Evolutionary conservation across 2,329 filamentous ascomycete species (phyloP).

Genomic region (Diaporthe citrichinensis): DNA sequence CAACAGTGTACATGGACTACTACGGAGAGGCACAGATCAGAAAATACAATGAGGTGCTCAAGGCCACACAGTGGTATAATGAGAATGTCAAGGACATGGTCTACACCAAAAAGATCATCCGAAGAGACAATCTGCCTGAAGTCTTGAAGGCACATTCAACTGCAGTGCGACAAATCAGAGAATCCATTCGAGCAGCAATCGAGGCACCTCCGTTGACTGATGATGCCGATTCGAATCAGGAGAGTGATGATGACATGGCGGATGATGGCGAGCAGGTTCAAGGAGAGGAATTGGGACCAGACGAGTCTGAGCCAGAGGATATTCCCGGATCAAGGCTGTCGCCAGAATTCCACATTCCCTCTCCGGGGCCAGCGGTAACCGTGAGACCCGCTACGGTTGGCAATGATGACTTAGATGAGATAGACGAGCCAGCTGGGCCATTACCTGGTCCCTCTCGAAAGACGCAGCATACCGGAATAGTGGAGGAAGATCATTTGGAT

Average conservation of each 20-base stretch:
- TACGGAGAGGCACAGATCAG: conserved; percentile 47
- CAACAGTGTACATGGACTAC: conserved; percentile 50
- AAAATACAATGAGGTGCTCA: conserved; percentile 44
- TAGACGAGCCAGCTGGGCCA: too few relatives aligned
- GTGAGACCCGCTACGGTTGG: not conserved
- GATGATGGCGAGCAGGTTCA: not conserved
- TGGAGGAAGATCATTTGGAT: not conserved
- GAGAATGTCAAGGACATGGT: conserved; percentile 48
- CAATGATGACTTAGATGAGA: not conserved
- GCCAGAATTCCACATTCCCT: conserved; percentile 31
- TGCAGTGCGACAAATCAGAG: conserved; percentile 42
- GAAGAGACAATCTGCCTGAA: conserved; percentile 47
- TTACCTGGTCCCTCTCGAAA: not conserved
- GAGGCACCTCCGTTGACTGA: not conserved
- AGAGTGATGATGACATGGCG: conserved; percentile 24
- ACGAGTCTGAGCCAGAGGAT: not conserved
- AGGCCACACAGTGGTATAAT: conserved; percentile 53
- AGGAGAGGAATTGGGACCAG: not conserved
- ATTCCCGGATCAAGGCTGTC: not conserved
- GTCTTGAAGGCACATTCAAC: conserved; percentile 48
- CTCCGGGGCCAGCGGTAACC: conserved; percentile 6
- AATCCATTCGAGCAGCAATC: conserved; percentile 18
- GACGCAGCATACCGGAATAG: not conserved
- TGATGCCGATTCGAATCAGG: not conserved
- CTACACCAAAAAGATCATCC: conserved; percentile 49